Percentiles rank a stretch among this genome's conserved stretches.
Conservation (phyloP, 768 basidiomycete species). For the Leccinum boreale region DNA sequence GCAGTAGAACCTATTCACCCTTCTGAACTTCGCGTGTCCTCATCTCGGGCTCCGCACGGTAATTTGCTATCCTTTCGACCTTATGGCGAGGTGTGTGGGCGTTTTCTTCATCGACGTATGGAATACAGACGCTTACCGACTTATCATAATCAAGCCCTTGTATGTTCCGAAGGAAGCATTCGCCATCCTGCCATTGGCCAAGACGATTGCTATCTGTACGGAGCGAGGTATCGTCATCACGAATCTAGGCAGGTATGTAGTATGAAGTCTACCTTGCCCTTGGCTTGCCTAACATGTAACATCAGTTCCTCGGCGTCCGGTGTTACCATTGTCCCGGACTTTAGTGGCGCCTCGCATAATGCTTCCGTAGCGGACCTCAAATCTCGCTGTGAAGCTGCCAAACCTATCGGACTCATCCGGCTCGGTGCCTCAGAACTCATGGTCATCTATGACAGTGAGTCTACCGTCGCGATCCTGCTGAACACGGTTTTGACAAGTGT, state of each 20-base stretch:
- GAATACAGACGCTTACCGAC: background rate
- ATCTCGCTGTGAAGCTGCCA: slow-evolving; percentile 50
- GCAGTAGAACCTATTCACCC: slow-evolving; percentile 54
- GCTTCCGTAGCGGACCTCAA: slow-evolving; percentile 52
- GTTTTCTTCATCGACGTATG: background rate
- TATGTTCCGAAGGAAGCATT: slow-evolving; percentile 71
- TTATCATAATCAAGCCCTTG: slow-evolving; percentile 43
- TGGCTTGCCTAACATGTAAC: background rate
- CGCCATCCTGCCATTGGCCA: slow-evolving; percentile 55
- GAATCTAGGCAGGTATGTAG: slow-evolving; percentile 63
- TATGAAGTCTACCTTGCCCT: background rate
- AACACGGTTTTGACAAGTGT: slow-evolving; percentile 1
- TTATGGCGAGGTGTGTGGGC: slow-evolving; percentile 59
- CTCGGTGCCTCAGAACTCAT: slow-evolving; percentile 54
- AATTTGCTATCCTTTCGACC: slow-evolving; percentile 48
- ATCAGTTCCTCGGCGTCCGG: slow-evolving; percentile 40
- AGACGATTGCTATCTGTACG: slow-evolving; percentile 64
- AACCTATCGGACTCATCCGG: slow-evolving; percentile 66
- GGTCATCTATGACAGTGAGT: slow-evolving; percentile 72
- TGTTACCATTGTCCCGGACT: slow-evolving; percentile 58
- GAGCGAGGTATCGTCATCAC: slow-evolving; percentile 62
- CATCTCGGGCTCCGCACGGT: slow-evolving; percentile 32
- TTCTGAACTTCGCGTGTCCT: slow-evolving; percentile 34
- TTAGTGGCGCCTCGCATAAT: slow-evolving; percentile 39
- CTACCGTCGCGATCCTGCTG: background rate